Base-by-base conservation (phyloP, 2,329 filamentous ascomycete genomes). In the Zymoseptoria tritici region DNA sequence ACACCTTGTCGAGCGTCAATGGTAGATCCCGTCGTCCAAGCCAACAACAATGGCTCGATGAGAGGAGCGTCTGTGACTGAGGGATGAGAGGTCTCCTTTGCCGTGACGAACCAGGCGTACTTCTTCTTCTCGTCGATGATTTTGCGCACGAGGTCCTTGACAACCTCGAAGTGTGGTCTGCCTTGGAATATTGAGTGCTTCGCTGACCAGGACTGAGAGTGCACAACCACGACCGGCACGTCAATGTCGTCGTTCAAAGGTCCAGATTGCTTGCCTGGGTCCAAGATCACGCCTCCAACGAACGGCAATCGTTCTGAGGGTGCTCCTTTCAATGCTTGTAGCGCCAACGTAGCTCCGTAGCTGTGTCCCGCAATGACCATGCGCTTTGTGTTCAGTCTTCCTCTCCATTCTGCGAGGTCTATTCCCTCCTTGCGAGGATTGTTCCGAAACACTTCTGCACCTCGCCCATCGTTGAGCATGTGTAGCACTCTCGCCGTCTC, bases 1-100 rank as follows among this genome's bases (percentile, higher is more conserved):
- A 88, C 69, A 0, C 83, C 85, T 59, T 83, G 78, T 51, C 76
- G 76, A 1, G 81, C 81, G 57, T 84, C 75, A n/a, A 86, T 78
- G 1, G 77, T 81, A 0, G 85, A 82, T 0, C 84, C 83, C 0
- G 85, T 87, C 0, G 83, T 83, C 75, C 83, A 81, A 58, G 81
- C 79, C 52, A 88, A 76, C 26, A 88, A 73, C 55, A 80, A 73
- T 0, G 85, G 85, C 61, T 87, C 81, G 7, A 89, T 78, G 2
- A 88, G 75, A 0, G 85, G 85, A 16, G 85, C 86, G 67, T 88
- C 86, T 0, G 86, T 87, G 20, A 87, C 82, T 9, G 80, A 83
- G 0, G 86, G 84, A 66, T 89, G 86, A 0, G 83, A 63, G 2
- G 64, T 72, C 62, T 70, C 70, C 65, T 70, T 67, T 3, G 76